Evolutionary conservation across 495 filamentous ascomycete genomes (phyloP), one percentile per base, ranked within the genome.

Genomic region (Talaromyces wortmannii): DNA sequence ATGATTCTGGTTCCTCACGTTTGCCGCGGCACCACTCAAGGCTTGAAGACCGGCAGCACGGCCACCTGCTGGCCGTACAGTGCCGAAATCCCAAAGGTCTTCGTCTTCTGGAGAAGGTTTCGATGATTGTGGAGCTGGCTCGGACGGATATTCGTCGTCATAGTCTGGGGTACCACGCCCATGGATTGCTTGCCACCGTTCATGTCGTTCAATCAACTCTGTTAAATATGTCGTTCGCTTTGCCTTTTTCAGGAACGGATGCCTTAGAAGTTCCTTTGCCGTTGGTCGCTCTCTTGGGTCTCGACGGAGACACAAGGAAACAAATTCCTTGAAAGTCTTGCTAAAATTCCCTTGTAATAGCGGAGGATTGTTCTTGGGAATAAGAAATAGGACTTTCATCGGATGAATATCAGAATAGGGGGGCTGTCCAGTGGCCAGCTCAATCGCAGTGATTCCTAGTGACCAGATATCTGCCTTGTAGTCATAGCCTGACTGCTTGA

Each of bases 391-490:
- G 11, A 97, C 94, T 65, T 98, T 98, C 94, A 98, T 98, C 5
- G 94, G 94, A 67, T 98, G 94, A 36, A 97, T 97, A 61, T 96
- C 90, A 42, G 92, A 87, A 66, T 97, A 95, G 0, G 94, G 94
- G 12, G 94, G 94, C 64, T 97, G 92, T 53, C 95, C 94, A 59
- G 86, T 86, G 45, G 91, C 92, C 57, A 98, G 70, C 65, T 98
- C 94, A 52, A 98, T 83, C 5, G 94, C 92, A 0, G 94, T 97
- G 63, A 98, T 97, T 10, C 94, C 94, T n/a, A 98, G 74, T 23
- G 95, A 97, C 94, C 94, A 98, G 55, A 98, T 96, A 65, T 98
- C 94, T 6, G 94, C 95, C 73, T 97, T 98, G 72, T 95, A 91
- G 63, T 97, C 92, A 70, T 98, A 98, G 43, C 94, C 94, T 50